A percentile compares a stretch with the other conserved stretches of the same genome.
Evolutionary conservation across 1,139 yeast species (phyloP).

Genomic region (Kazachstania sp.): DNA sequence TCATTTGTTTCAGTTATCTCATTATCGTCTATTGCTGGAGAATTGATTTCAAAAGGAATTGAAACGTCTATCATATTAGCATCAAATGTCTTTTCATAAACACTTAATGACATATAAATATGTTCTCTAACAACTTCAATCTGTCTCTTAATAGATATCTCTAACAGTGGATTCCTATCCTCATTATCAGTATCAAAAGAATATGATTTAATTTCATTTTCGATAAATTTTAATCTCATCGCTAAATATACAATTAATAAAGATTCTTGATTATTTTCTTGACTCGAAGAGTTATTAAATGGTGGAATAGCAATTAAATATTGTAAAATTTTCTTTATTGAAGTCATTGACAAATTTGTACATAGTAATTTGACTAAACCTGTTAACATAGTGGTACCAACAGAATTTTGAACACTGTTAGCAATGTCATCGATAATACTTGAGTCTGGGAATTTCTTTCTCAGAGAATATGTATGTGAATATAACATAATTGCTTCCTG

Average conservation of each 20-base stretch:
- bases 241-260: slow-evolving; percentile 42
- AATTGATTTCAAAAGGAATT: not conserved
- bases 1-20: too few relatives aligned
- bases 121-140: slow-evolving; percentile 76
- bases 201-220: slow-evolving; percentile 46
- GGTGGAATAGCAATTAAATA: slow-evolving; percentile 62
- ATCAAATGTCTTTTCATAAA: slow-evolving; percentile 17
- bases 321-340: slow-evolving; percentile 68
- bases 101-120: slow-evolving; percentile 25
- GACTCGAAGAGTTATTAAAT: slow-evolving; percentile 23
- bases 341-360: slow-evolving; percentile 70
- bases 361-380: slow-evolving; percentile 61
- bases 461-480: slow-evolving; percentile 57
- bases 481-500: slow-evolving; percentile 59
- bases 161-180: slow-evolving; percentile 34
- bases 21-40: too few relatives aligned
- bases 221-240: slow-evolving; percentile 51
- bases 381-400: slow-evolving; percentile 49
- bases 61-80: slow-evolving; percentile 8
- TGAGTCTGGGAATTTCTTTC: slow-evolving; percentile 59
- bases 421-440: slow-evolving; percentile 48
- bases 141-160: slow-evolving; percentile 66
- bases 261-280: slow-evolving; percentile 23
- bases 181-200: slow-evolving; percentile 37
- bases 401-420: slow-evolving; percentile 47